Evolutionary conservation across 805 yeast species (phyloP).

Genomic region (Teunomyces pallodes): DNA sequence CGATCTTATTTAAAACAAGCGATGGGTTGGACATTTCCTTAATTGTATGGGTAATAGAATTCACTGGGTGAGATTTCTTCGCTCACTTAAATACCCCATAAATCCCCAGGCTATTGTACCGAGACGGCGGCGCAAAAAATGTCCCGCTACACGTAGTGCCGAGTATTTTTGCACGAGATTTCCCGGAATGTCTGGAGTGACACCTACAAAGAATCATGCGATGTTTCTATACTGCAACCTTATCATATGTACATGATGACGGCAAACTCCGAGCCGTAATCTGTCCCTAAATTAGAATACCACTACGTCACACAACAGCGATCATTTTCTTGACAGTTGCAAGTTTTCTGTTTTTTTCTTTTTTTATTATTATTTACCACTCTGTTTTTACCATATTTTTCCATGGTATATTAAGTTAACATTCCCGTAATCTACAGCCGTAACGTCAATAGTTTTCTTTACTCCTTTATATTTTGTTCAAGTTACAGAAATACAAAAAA

Average conservation of each 20-base stretch:
- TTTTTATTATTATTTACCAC: too few species aligned
- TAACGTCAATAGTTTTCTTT: too few species aligned
- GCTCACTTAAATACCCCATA: background rate
- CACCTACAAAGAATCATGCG: background rate
- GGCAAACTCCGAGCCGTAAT: background rate
- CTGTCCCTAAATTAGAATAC: too few species aligned
- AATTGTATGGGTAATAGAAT: background rate
- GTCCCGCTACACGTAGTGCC: background rate
- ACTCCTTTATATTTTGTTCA: too few species aligned
- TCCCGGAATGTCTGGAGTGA: background rate
- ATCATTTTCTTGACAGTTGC: too few species aligned
- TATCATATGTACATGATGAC: background rate
- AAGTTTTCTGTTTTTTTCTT: too few species aligned
- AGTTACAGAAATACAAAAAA: too few species aligned
- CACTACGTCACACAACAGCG: too few species aligned
- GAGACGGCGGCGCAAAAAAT: background rate
- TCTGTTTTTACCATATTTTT: too few species aligned
- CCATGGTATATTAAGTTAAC: too few species aligned
- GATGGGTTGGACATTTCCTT: slow-evolving; percentile 41
- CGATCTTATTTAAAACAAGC: slow-evolving; percentile 62
- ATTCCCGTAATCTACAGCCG: too few species aligned
- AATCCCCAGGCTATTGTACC: background rate
- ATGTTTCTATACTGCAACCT: background rate
- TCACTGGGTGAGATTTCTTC: background rate
- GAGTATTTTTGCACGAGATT: background rate